Evolutionary conservation across 2,329 filamentous ascomycete species (phyloP).

Genomic region (Colletotrichum tamarilloi): DNA sequence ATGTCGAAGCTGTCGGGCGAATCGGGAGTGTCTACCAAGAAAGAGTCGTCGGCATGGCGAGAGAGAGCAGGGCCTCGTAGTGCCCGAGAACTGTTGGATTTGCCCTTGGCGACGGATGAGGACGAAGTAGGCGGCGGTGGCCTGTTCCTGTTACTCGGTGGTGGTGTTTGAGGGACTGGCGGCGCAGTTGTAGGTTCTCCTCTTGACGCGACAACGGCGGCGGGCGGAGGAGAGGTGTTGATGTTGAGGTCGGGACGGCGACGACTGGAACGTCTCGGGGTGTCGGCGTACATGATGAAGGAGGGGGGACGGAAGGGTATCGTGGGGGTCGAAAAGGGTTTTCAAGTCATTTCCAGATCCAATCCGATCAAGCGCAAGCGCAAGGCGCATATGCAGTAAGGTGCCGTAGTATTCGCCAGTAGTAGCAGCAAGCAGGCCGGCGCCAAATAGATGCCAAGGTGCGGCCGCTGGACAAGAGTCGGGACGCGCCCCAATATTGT

Average conservation of each 20-base stretch:
- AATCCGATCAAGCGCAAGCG: slow-evolving; percentile 1
- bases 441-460: not conserved
- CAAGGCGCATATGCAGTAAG: not conserved
- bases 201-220: slow-evolving; percentile 24
- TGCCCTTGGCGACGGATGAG: slow-evolving; percentile 37
- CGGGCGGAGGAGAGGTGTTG: slow-evolving; percentile 31
- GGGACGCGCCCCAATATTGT: not conserved
- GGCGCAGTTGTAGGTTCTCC: slow-evolving; percentile 3
- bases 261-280: slow-evolving; percentile 32
- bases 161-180: slow-evolving; percentile 30
- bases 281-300: slow-evolving; percentile 34
- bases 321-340: slow-evolving; percentile 30
- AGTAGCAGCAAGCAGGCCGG: not conserved
- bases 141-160: slow-evolving; percentile 30
- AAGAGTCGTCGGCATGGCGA: slow-evolving; percentile 46
- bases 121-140: slow-evolving; percentile 17
- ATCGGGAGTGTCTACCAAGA: slow-evolving; percentile 51
- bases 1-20: slow-evolving; percentile 48
- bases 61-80: slow-evolving; percentile 42
- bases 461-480: not conserved
- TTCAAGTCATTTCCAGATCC: slow-evolving; percentile 34
- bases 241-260: slow-evolving; percentile 39
- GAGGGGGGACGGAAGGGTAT: slow-evolving; percentile 10
- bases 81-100: slow-evolving; percentile 46
- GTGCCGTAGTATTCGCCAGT: not conserved